Conservation (phyloP, 2,329 filamentous ascomycete species). For the Fusarium mundagurra region DNA sequence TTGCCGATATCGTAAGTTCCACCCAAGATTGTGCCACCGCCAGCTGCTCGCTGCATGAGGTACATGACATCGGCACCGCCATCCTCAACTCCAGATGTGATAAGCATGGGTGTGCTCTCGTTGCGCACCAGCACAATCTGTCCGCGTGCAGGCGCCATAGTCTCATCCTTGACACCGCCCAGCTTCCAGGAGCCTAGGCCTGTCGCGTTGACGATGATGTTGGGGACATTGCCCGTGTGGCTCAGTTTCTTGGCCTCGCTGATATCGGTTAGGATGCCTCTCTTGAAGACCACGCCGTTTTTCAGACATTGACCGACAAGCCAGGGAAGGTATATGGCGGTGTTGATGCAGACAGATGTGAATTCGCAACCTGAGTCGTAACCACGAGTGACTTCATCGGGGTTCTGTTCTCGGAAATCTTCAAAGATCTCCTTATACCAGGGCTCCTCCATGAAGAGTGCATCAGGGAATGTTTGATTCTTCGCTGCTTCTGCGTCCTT, state of each 20-base stretch:
- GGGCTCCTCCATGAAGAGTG: slow-evolving; percentile 71
- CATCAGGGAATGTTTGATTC: slow-evolving; percentile 61
- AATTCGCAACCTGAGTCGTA: slow-evolving; percentile 80
- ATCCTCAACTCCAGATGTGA: slow-evolving; percentile 78
- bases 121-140: slow-evolving; percentile 89
- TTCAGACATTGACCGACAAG: slow-evolving; percentile 82
- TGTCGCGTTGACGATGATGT: slow-evolving; percentile 85
- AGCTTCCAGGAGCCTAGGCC: slow-evolving; percentile 79
- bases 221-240: slow-evolving; percentile 66
- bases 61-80: slow-evolving; percentile 78
- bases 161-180: slow-evolving; percentile 81
- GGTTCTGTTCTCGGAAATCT: slow-evolving; percentile 72
- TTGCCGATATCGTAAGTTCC: slow-evolving; percentile 82
- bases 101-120: slow-evolving; percentile 75
- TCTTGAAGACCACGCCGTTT: slow-evolving; percentile 74
- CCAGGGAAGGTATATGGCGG: slow-evolving; percentile 86
- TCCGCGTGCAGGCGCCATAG: slow-evolving; percentile 79
- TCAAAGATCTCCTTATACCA: slow-evolving; percentile 80
- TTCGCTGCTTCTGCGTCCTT: slow-evolving; percentile 63
- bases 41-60: slow-evolving; percentile 81
- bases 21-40: slow-evolving; percentile 87
- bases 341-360: slow-evolving; percentile 91
- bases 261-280: slow-evolving; percentile 74
- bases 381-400: slow-evolving; percentile 67
- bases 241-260: slow-evolving; percentile 66